Evolutionary conservation across 768 basidiomycete genomes (phyloP).

Genomic region (Amanita subjunquillea): DNA sequence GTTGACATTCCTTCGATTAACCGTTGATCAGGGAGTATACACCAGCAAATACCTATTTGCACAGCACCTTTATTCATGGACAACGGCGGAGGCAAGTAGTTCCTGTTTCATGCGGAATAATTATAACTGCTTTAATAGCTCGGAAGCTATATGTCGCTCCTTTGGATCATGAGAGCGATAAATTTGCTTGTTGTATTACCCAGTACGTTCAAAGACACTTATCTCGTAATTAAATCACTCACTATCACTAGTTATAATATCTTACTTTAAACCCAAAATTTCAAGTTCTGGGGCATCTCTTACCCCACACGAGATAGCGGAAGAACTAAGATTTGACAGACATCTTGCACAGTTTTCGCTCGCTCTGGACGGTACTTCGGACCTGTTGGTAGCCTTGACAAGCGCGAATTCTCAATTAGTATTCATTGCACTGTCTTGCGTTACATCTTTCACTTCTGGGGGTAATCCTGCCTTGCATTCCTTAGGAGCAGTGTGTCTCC

Average conservation of each 20-base stretch:
- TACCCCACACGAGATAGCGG: conserved; percentile 35
- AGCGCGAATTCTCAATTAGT: conserved; percentile 37
- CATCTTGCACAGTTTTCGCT: conserved; percentile 55
- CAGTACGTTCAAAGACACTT: conserved; percentile 30
- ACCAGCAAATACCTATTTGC: conserved; percentile 75
- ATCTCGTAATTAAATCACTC: not conserved
- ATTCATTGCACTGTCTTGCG: conserved; percentile 50
- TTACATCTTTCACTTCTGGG: conserved; percentile 60
- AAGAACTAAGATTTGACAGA: conserved; percentile 62
- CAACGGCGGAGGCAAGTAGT: conserved; percentile 36
- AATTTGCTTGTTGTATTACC: conserved; percentile 62
- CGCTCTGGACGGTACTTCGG: conserved; percentile 55
- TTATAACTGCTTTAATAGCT: conserved; percentile 24
- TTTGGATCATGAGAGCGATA: conserved; percentile 54
- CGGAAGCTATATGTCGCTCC: conserved; percentile 65
- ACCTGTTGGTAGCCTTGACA: conserved; percentile 46
- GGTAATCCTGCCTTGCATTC: conserved; percentile 62
- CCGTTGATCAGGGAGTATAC: conserved; percentile 44
- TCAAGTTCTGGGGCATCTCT: conserved; percentile 6
- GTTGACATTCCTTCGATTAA: not conserved
- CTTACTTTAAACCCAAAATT: conserved; percentile 47
- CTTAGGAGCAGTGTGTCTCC: conserved; percentile 61
- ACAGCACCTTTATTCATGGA: conserved; percentile 62
- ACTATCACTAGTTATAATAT: conserved; percentile 40
- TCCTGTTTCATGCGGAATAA: not conserved